A percentile compares a stretch with the other conserved stretches of the same genome.
Conservation (phyloP, 345 rosid species). For the Erysimum cheiranthoides region DNA sequence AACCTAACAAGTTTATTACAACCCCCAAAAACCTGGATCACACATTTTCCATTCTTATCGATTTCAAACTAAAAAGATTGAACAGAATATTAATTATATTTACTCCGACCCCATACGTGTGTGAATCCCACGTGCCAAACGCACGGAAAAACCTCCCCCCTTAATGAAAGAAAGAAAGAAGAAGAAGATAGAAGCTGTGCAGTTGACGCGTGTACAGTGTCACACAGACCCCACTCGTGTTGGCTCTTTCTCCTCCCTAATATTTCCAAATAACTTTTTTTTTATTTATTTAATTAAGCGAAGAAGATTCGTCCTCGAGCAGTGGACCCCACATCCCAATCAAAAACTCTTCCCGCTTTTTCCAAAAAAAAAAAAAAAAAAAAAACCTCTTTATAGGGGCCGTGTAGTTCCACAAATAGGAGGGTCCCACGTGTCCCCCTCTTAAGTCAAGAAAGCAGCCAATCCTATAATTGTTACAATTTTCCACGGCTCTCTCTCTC, state of each 20-base stretch:
- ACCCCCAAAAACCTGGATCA: slow-evolving; percentile 22
- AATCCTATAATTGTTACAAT: slow-evolving; percentile 41
- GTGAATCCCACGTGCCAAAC: slow-evolving; percentile 44
- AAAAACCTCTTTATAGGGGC: slow-evolving; percentile 36
- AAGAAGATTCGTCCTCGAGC: slow-evolving; percentile 43
- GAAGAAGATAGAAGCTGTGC: slow-evolving; percentile 29
- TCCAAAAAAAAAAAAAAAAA: background rate
- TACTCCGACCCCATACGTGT: slow-evolving; percentile 21
- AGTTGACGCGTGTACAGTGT: slow-evolving; percentile 51
- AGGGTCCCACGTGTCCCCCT: slow-evolving; percentile 47
- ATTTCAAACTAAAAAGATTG: background rate
- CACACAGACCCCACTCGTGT: slow-evolving; percentile 36
- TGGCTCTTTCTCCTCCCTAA: slow-evolving; percentile 40
- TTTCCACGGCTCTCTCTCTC: slow-evolving; percentile 43
- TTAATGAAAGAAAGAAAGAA: slow-evolving; percentile 22
- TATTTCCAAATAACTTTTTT: slow-evolving; percentile 31
- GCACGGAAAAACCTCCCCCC: slow-evolving; percentile 9
- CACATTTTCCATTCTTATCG: slow-evolving; percentile 36
- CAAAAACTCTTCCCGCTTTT: slow-evolving; percentile 46
- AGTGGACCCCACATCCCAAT: slow-evolving; percentile 41
- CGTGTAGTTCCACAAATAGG: slow-evolving; percentile 42
- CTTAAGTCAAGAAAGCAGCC: slow-evolving; percentile 51
- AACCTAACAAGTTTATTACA: slow-evolving; percentile 26
- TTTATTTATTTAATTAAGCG: background rate
- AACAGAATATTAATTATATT: slow-evolving; percentile 10